Percentiles rank a stretch among this genome's conserved stretches.
Evolutionary conservation across 2,329 filamentous ascomycete genomes (phyloP).

Genomic region (Moelleriella libera): DNA sequence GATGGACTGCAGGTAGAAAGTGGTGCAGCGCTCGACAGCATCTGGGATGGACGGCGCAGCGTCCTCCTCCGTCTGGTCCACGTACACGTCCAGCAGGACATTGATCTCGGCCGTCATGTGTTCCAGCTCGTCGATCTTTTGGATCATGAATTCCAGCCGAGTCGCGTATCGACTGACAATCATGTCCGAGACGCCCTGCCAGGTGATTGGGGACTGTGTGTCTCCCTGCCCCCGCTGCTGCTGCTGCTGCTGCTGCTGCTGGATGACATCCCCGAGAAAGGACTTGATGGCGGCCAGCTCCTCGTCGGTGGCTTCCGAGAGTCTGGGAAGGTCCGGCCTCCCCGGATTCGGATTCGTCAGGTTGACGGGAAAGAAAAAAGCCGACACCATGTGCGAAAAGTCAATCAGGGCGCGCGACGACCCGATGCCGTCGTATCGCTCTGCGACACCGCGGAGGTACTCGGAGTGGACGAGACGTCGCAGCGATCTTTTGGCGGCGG

Average conservation of each 20-base stretch:
- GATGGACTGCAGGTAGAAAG: neutral
- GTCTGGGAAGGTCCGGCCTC: conserved; percentile 5
- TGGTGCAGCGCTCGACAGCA: neutral
- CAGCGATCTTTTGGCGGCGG: conserved; percentile 3
- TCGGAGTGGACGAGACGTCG: conserved; percentile 5
- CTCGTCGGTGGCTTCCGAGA: conserved; percentile 2
- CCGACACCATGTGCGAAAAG: conserved; percentile 26
- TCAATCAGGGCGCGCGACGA: conserved; percentile 18
- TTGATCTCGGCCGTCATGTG: conserved; percentile 13
- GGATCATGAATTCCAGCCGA: conserved; percentile 25
- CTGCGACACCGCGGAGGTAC: conserved; percentile 16
- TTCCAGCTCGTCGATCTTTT: conserved; percentile 5
- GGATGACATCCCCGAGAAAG: neutral
- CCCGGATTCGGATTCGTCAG: conserved; percentile 17
- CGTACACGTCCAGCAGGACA: conserved; percentile 20
- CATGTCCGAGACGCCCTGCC: conserved; percentile 49
- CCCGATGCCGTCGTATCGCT: conserved; percentile 21
- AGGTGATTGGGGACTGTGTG: conserved; percentile 23
- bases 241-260: neutral
- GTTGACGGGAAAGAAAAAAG: conserved; percentile 25
- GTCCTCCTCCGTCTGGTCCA: conserved; percentile 12
- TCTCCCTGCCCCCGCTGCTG: neutral
- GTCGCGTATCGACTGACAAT: conserved; percentile 43
- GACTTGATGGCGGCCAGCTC: neutral
- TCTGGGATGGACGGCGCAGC: neutral